These are phyloP conservation scores for Puccinia hordei DNA, from an alignment of 1,284 basidiomycete genomes.

Conservation along the genomic window DNA sequence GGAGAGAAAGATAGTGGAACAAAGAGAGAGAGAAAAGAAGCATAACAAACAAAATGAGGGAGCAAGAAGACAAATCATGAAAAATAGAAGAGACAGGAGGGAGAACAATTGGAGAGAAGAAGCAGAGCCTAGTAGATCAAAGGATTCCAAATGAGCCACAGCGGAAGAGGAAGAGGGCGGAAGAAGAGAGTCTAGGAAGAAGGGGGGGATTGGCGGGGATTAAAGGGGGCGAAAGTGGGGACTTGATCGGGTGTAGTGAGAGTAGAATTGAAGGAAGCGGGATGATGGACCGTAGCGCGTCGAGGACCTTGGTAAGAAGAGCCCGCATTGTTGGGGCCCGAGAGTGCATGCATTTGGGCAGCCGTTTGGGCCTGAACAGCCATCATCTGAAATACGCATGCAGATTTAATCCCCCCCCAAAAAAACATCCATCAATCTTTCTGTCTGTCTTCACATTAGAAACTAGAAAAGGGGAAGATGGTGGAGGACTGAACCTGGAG, in stretches of 20 bases:
- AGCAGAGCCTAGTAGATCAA: not conserved
- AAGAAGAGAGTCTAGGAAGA: too few relatives aligned
- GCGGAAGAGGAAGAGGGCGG: too few relatives aligned
- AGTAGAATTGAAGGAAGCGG: too few relatives aligned
- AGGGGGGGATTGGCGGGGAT: too few relatives aligned
- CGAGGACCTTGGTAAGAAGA: not conserved
- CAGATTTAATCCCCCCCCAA: too few relatives aligned
- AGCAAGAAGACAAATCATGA: not conserved
- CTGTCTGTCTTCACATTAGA: too few relatives aligned
- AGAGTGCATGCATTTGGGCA: constrained; percentile 6
- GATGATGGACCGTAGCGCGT: too few relatives aligned
- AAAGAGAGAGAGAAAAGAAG: not conserved
- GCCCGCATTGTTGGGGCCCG: not conserved
- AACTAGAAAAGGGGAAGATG: too few relatives aligned
- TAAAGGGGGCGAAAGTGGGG: too few relatives aligned
- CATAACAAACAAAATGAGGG: not conserved
- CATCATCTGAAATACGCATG: constrained; percentile 19
- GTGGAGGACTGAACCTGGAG: constrained; percentile 8
- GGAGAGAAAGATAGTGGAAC: not conserved
- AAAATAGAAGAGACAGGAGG: not conserved
- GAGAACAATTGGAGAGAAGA: not conserved
- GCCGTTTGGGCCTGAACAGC: constrained; percentile 2
- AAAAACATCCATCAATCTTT: not conserved
- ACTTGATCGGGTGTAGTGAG: too few relatives aligned
- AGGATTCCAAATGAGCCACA: too few relatives aligned